Conservation (phyloP, 805 yeast genomes). For the Saccharomycopsis capsularis region DNA sequence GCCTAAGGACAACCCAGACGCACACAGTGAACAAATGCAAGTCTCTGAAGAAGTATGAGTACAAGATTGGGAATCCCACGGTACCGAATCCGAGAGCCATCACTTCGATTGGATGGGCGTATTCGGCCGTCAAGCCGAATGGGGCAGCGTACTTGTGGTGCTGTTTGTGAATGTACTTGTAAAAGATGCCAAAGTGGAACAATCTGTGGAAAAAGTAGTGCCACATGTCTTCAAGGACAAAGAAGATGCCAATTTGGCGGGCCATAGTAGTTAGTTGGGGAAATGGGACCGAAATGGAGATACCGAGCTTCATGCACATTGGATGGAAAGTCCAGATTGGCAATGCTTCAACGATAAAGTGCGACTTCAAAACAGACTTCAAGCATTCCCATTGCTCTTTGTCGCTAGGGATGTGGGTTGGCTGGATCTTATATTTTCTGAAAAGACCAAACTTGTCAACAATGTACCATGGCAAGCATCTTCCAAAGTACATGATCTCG, state of each 20-base stretch:
- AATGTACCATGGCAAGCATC: conserved; percentile 89
- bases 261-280: conserved; percentile 56
- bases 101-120: conserved; percentile 95
- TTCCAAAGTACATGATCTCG: conserved; percentile 84
- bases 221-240: conserved; percentile 89
- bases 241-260: conserved; percentile 67
- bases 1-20: conserved; percentile 78
- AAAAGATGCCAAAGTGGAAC: conserved; percentile 81
- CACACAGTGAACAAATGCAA: conserved; percentile 87
- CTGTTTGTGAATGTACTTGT: conserved; percentile 92
- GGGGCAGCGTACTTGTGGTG: conserved; percentile 98
- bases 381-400: conserved; percentile 92
- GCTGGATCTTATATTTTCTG: conserved; percentile 83
- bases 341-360: conserved; percentile 86
- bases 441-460: conserved; percentile 82
- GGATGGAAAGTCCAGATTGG: conserved; percentile 98
- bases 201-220: conserved; percentile 94
- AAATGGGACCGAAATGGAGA: conserved; percentile 76
- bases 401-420: conserved; percentile 68
- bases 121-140: conserved; percentile 94
- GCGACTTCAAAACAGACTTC: conserved; percentile 76
- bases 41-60: conserved; percentile 67
- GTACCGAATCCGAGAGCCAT: conserved; percentile 90
- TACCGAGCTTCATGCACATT: conserved; percentile 73
- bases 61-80: conserved; percentile 86